Evolutionary conservation across 352 stramenopile genomes (phyloP).

Genomic region (Aphanomyces astaci): DNA sequence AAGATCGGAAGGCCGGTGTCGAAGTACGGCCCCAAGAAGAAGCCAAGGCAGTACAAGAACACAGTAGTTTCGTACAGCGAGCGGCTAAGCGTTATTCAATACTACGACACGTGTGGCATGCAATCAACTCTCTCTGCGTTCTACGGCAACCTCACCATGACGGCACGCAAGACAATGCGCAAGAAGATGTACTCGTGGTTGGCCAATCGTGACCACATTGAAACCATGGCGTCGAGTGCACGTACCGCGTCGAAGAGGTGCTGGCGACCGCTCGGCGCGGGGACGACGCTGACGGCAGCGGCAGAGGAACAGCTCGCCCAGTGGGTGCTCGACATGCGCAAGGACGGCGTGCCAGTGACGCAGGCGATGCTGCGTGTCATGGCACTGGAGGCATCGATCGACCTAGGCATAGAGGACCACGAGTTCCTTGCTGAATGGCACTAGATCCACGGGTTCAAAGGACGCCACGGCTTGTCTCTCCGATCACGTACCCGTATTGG

Average conservation of each 20-base stretch:
- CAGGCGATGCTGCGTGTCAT: constrained; percentile 22
- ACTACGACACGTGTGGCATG: neutral
- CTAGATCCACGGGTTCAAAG: constrained; percentile 22
- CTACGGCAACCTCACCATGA: neutral
- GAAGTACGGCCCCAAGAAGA: neutral
- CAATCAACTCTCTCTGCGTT: neutral
- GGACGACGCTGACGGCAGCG: constrained; percentile 19
- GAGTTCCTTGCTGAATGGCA: neutral
- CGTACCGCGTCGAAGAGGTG: neutral
- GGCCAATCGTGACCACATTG: neutral
- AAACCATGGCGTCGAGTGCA: neutral
- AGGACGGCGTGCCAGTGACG: no score
- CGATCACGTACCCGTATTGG: constrained; percentile 7
- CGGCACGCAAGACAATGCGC: neutral
- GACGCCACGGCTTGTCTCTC: constrained; percentile 22
- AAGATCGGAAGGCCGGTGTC: neutral
- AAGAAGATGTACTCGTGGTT: neutral
- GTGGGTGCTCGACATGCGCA: constrained; percentile 24
- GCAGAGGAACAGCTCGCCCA: constrained; percentile 23
- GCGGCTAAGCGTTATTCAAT: neutral
- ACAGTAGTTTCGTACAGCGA: neutral
- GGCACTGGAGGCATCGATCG: constrained; percentile 19
- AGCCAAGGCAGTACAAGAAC: neutral
- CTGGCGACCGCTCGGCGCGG: neutral
- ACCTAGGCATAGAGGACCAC: neutral